Base-by-base conservation (phyloP, 352 stramenopile genomes). In the Discostella stelligera region DNA sequence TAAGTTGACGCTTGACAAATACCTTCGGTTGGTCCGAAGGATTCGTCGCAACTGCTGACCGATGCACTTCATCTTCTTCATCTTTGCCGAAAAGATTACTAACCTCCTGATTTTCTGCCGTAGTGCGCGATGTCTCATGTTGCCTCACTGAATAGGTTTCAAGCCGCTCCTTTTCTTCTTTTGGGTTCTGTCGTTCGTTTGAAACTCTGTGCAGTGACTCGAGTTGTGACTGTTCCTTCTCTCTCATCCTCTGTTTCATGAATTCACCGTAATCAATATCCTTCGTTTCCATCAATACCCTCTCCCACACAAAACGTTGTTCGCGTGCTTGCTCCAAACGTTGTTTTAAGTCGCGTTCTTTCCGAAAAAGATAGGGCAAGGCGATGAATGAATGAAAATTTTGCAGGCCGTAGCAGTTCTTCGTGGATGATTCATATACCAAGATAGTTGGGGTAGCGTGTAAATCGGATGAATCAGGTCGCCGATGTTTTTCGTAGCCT, bases 391-490 rank as follows among this genome's bases (percentile, higher is more conserved):
- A 82, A 58, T 82, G 56, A 23, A 85, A 53, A 25, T 74, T 50
- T 27, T 67, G 44, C 32, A 85, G 53, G 14, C 78, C 73, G 49
- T 80, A 85, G 59, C 70, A 77, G 39, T 81, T 66, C 48, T 58
- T 59, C 78, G 80, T 85, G 18, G 68, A 79, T 53, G 72, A 76
- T 74, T 85, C 73, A 62, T 80, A 85, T 11, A 82, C 62, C 48
- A 82, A 27, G 48, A 85, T 73, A 21, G 69, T 71, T 39, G 67
- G 71, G 16, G 21, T 41, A 49, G 37, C 39, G 14, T 52, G 27
- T 25, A 56, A 32, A 39, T 53, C 32, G 10, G 18, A 18, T 14
- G 39, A 7, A 61, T 48, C 14, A 46, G 37, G 23, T 53, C 71
- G 18, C 11, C 52, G 18, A 27, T 66, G 23, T 61, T 67, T 69